These are phyloP conservation scores for Cercophora samala DNA, from an alignment of 495 filamentous ascomycete species.

Conservation along the genomic window DNA sequence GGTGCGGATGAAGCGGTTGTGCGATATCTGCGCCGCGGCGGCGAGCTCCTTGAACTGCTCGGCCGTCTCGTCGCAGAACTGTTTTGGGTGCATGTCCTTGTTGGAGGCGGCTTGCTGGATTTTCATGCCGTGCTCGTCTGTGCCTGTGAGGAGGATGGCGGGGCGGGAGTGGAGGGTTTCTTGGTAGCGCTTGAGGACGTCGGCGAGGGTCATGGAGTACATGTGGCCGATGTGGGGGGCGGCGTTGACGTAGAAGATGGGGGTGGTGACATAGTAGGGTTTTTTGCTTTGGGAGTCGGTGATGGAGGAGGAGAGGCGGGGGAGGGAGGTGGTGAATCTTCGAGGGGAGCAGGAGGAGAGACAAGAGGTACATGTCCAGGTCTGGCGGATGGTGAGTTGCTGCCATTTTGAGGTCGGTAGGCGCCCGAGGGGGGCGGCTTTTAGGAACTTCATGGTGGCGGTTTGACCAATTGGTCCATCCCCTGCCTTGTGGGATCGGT, in stretches of 20 bases:
- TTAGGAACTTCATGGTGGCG: constrained; percentile 23
- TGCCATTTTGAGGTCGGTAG: constrained; percentile 16
- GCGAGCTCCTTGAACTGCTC: constrained; percentile 68
- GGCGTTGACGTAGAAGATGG: constrained; percentile 99
- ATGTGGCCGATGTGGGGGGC: constrained; percentile 94
- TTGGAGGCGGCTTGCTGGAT: constrained; percentile 79
- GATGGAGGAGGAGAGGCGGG: constrained; percentile 15
- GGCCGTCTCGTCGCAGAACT: constrained; percentile 59
- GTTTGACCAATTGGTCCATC: constrained; percentile 3
- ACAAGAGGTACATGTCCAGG: constrained; percentile 25
- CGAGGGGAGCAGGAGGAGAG: constrained; percentile 15
- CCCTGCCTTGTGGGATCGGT: neutral
- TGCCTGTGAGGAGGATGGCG: constrained; percentile 81
- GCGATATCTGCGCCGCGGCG: constrained; percentile 58
- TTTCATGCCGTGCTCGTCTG: constrained; percentile 99
- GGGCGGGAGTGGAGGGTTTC: constrained; percentile 58
- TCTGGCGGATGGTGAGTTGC: constrained; percentile 15
- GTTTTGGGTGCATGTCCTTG: constrained; percentile 51
- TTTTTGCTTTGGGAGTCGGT: constrained; percentile 60
- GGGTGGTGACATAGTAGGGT: constrained; percentile 93
- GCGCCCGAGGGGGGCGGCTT: constrained; percentile 23
- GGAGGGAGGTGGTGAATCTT: neutral
- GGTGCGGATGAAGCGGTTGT: constrained; percentile 88
- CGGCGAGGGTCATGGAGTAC: constrained; percentile 86
- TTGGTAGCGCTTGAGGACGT: constrained; percentile 92